Percentiles rank a stretch among this genome's conserved stretches.
These are phyloP conservation scores for Trichoderma sp. DNA, from an alignment of 2,329 filamentous ascomycete species.

Conservation along the genomic window DNA sequence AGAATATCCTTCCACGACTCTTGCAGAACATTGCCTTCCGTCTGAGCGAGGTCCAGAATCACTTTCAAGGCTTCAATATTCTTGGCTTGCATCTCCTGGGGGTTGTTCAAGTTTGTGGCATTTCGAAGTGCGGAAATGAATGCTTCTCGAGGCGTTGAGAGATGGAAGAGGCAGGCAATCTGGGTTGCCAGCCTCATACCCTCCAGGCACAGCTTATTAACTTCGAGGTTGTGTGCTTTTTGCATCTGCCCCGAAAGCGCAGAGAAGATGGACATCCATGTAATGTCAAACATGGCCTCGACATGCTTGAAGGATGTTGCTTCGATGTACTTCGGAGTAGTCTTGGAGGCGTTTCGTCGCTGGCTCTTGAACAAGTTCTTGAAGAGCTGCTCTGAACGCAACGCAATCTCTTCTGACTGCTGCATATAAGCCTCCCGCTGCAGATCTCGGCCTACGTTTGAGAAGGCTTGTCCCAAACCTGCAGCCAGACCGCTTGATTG, in stretches of 20 bases:
- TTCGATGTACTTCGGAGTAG: slow-evolving; percentile 78
- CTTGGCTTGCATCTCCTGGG: slow-evolving; percentile 93
- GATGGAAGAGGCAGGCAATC: slow-evolving; percentile 89
- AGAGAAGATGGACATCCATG: slow-evolving; percentile 99
- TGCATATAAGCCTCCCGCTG: slow-evolving; percentile 93
- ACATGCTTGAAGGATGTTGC: slow-evolving; percentile 94
- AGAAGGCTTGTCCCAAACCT: slow-evolving; percentile 84
- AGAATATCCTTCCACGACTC: slow-evolving; percentile 95
- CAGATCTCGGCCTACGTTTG: slow-evolving; percentile 87
- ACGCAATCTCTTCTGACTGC: slow-evolving; percentile 88
- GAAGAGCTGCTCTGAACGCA: slow-evolving; percentile 79
- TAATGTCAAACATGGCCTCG: slow-evolving; percentile 97
- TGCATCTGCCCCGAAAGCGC: slow-evolving; percentile 92
- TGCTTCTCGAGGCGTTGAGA: slow-evolving; percentile 90
- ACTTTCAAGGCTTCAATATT: slow-evolving; percentile 94
- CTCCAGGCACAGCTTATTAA: slow-evolving; percentile 90
- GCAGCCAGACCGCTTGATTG: slow-evolving; percentile 75
- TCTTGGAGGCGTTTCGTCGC: slow-evolving; percentile 73
- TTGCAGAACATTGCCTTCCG: slow-evolving; percentile 86
- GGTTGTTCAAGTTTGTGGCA: slow-evolving; percentile 93
- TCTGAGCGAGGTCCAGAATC: slow-evolving; percentile 87
- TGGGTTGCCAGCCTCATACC: slow-evolving; percentile 93
- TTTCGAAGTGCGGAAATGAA: slow-evolving; percentile 93
- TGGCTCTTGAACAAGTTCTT: slow-evolving; percentile 91
- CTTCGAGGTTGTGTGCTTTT: slow-evolving; percentile 88